phyloP scores from a whole-genome alignment of 2,329 filamentous ascomycete species.

The Colletotrichum tamarilloi region DNA sequence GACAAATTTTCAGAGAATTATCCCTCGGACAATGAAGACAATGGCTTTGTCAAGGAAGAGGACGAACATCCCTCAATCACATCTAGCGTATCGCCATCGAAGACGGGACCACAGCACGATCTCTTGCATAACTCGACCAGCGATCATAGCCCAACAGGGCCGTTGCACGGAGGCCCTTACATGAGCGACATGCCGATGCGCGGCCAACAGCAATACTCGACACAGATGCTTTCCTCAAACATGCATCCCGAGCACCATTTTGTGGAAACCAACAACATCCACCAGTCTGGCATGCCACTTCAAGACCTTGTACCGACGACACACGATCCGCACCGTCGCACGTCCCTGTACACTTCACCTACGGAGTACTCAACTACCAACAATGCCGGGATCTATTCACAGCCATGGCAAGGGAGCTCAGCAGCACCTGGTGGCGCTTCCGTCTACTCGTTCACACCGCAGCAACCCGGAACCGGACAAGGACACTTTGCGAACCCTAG shows the following conservation, averaged over 20 bases:
- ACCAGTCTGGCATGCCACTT: constrained; percentile 51
- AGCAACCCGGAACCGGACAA: constrained; percentile 47
- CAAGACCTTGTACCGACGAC: constrained; percentile 57
- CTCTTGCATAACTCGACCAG: constrained; percentile 49
- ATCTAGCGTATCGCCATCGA: constrained; percentile 49
- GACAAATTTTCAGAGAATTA: constrained; percentile 62
- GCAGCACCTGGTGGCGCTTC: constrained; percentile 52
- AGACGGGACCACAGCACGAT: constrained; percentile 45
- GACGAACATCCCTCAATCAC: constrained; percentile 52
- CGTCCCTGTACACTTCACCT: constrained; percentile 55
- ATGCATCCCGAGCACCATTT: constrained; percentile 53
- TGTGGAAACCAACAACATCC: constrained; percentile 51
- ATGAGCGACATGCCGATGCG: constrained; percentile 58
- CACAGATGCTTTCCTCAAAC: constrained; percentile 55
- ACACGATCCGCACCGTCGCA: constrained; percentile 58
- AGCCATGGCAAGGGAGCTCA: constrained; percentile 57
- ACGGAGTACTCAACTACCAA: constrained; percentile 58
- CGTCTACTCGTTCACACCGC: constrained; percentile 58
- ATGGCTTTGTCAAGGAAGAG: constrained; percentile 53
- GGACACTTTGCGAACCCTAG: constrained; percentile 45
- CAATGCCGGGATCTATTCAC: constrained; percentile 52
- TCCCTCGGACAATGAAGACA: constrained; percentile 59
- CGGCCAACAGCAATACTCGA: constrained; percentile 50
- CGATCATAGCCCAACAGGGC: constrained; percentile 49
- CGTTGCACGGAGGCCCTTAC: constrained; percentile 48